Evolutionary conservation across 2,329 filamentous ascomycete species (phyloP), one percentile per base, ranked within the genome.

Genomic region (Aspergillus fischeri): DNA sequence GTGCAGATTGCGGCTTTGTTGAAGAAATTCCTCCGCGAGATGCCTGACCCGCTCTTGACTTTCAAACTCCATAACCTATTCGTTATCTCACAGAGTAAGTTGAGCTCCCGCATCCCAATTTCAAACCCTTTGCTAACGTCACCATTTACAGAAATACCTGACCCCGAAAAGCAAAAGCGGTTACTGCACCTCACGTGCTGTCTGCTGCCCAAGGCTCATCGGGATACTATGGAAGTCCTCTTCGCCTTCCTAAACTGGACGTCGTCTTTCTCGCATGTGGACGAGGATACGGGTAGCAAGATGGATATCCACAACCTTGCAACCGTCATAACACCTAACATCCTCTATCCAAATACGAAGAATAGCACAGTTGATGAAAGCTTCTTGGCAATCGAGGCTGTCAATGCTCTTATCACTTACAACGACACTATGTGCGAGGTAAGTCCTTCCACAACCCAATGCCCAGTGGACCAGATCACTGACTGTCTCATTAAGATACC

Each of bases 281-380:
- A 99, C 67, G 94, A 99, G 69, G 94, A 99, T 72, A 90, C 89
- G 24, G 94, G 94, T 27, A 97, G 93, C 66, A 97, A 97, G 81
- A 99, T 99, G 94, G 94, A 99, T 72, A 90, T 96, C 53, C 92
- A 96, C 78, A 99, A 99, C 70, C 83, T 99, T 61, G 91, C 94
- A 3, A 97, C 95, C 3, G 94, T 99, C 61, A 97, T 99, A 74
- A 92, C 93, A 4, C 94, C 94, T 0, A 99, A 99, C 68, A 91
- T 99, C 60, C 82, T 97, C 11, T 92, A 90, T 66, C 90, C 88
- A 63, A 85, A 80, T 63, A 77, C 83, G 45, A 89, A 87, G 71
- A 82, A 81, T 6, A 85, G 84, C 47, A 84, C 92, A 62, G 93
- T 95, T 65, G 86, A 87, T 67, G 92, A 96, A 65, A 94, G 92